Evolutionary conservation across 768 basidiomycete genomes (phyloP).

Genomic region (Exsudoporus frostii): DNA sequence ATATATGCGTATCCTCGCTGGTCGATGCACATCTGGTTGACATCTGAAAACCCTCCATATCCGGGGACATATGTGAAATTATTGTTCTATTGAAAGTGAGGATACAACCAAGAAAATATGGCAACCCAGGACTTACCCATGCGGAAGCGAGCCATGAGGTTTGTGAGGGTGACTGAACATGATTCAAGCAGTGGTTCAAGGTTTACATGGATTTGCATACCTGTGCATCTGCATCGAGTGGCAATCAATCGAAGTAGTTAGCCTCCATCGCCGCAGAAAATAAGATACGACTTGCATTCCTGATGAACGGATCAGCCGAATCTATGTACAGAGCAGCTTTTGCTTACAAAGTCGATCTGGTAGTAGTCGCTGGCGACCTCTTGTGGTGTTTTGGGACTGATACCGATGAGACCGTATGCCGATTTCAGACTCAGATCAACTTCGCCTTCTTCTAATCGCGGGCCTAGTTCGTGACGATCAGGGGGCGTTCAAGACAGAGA

Average conservation of each 20-base stretch:
- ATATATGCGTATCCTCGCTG: conserved; percentile 60
- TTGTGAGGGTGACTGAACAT: conserved; percentile 56
- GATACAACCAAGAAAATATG: background rate
- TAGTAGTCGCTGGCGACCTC: conserved; percentile 58
- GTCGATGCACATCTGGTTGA: conserved; percentile 54
- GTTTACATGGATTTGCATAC: conserved; percentile 5
- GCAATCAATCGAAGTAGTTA: background rate
- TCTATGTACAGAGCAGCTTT: background rate
- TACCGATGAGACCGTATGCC: conserved; percentile 51
- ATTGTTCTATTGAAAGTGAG: conserved; percentile 42
- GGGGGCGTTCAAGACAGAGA: conserved; percentile 38
- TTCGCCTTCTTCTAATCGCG: conserved; percentile 18
- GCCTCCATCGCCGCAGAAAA: background rate
- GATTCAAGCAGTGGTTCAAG: conserved; percentile 20
- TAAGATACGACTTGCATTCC: conserved; percentile 27
- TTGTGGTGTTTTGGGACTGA: conserved; percentile 42
- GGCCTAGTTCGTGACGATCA: conserved; percentile 5
- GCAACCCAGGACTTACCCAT: conserved; percentile 41
- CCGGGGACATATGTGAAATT: conserved; percentile 55
- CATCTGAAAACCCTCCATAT: conserved; percentile 56
- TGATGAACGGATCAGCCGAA: conserved; percentile 8
- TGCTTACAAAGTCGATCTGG: conserved; percentile 38
- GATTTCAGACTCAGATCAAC: conserved; percentile 55
- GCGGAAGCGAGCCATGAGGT: conserved; percentile 62
- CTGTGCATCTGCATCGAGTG: conserved; percentile 24